phyloP scores from a whole-genome alignment of 768 basidiomycete genomes.

The Filobasidium floriforme region DNA sequence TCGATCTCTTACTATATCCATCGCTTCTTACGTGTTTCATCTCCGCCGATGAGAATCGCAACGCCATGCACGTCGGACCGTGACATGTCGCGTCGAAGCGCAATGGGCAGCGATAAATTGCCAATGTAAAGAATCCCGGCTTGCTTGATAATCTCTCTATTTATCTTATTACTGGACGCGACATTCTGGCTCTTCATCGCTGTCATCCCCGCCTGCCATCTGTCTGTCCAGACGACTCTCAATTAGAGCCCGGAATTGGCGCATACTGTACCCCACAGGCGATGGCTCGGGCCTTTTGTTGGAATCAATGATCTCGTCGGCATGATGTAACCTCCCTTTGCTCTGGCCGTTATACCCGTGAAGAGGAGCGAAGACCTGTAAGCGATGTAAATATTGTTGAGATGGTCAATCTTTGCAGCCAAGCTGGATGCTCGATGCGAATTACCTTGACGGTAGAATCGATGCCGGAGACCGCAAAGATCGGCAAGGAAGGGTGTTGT shows the following conservation, averaged over 20 bases:
- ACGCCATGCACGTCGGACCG: too few relatives aligned
- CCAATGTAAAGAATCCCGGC: too few relatives aligned
- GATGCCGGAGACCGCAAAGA: conserved; percentile 80
- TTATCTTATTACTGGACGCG: not conserved
- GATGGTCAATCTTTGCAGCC: not conserved
- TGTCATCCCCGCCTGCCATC: not conserved
- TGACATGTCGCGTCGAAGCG: too few relatives aligned
- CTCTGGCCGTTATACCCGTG: not conserved
- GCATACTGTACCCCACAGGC: not conserved
- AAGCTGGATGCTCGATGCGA: not conserved
- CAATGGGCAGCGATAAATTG: too few relatives aligned
- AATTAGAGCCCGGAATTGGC: not conserved
- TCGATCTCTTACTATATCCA: too few relatives aligned
- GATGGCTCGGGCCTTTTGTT: not conserved
- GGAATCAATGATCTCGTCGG: not conserved
- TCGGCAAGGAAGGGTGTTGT: conserved; percentile 66
- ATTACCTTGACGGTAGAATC: conserved; percentile 72
- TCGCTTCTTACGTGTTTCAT: too few relatives aligned
- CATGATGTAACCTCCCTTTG: not conserved
- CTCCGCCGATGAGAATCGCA: too few relatives aligned
- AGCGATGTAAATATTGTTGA: not conserved
- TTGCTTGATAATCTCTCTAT: too few relatives aligned
- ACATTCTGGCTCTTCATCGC: not conserved
- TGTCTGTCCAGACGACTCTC: not conserved
- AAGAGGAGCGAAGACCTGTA: not conserved